Percentiles rank a stretch among this genome's conserved stretches.
These are phyloP conservation scores for Penicillium griseofulvum DNA, from an alignment of 2,329 filamentous ascomycete genomes.

Conservation along the genomic window DNA sequence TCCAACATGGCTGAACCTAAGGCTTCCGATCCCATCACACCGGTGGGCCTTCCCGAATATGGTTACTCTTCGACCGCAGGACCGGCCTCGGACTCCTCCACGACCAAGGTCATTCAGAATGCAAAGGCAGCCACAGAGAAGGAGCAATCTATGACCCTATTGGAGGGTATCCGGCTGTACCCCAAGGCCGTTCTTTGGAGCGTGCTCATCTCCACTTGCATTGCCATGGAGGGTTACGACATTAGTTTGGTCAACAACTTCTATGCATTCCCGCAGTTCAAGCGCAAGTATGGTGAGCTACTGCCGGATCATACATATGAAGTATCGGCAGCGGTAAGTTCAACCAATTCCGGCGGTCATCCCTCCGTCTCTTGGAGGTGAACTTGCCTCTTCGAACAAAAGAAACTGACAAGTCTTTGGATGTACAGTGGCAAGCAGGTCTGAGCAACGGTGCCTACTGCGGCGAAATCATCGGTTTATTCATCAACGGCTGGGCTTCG, in stretches of 20 bases:
- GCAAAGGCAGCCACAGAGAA: constrained; percentile 46
- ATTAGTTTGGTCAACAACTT: constrained; percentile 79
- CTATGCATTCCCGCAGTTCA: constrained; percentile 51
- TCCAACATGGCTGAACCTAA: constrained; percentile 30
- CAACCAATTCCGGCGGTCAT: neutral
- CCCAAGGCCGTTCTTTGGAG: constrained; percentile 85
- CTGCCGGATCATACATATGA: constrained; percentile 37
- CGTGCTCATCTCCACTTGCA: constrained; percentile 82
- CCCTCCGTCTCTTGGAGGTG: neutral
- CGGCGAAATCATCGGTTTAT: constrained; percentile 51
- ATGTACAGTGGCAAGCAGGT: constrained; percentile 45
- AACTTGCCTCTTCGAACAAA: neutral
- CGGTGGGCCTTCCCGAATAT: constrained; percentile 12
- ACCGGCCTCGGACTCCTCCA: constrained; percentile 23
- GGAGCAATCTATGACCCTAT: constrained; percentile 65
- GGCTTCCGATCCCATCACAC: constrained; percentile 29
- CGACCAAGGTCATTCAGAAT: constrained; percentile 39
- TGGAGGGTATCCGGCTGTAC: constrained; percentile 76
- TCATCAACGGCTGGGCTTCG: constrained; percentile 52
- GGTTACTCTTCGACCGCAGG: constrained; percentile 15
- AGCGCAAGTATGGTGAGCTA: constrained; percentile 40
- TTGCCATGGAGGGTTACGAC: constrained; percentile 90
- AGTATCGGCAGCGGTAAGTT: constrained; percentile 40
- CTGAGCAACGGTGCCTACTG: constrained; percentile 45
- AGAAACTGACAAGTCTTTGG: constrained; percentile 15